Percentiles rank a stretch among this genome's conserved stretches.
Evolutionary conservation across 192 early-diverging fungal species (phyloP).

Genomic region (Spizellomyces punctatus): DNA sequence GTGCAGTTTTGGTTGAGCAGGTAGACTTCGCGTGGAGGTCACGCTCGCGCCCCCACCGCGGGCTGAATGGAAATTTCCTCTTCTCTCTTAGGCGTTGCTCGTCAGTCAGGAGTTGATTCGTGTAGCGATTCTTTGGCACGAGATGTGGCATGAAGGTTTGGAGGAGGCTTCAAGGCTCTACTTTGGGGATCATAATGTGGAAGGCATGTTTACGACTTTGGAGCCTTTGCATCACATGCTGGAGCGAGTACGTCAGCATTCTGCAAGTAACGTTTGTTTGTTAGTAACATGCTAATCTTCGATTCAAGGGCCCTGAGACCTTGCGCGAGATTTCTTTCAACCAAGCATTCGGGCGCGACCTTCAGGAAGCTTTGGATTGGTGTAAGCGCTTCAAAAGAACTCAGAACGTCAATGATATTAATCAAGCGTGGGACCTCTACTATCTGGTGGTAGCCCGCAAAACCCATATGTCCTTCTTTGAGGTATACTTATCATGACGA

Average conservation of each 20-base stretch:
- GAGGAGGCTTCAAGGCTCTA: constrained; percentile 84
- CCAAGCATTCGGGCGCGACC: constrained; percentile 83
- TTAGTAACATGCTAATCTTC: constrained; percentile 13
- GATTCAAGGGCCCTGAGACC: constrained; percentile 77
- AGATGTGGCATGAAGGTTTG: constrained; percentile 96
- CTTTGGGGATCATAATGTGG: constrained; percentile 75
- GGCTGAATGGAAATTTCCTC: no score
- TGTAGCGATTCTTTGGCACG: constrained; percentile 94
- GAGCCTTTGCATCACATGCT: constrained; percentile 86
- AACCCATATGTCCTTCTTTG: neutral
- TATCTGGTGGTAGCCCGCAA: constrained; percentile 65
- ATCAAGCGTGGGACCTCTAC: constrained; percentile 95
- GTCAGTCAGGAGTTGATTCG: constrained; percentile 96
- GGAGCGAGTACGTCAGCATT: constrained; percentile 58
- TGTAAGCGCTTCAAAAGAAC: constrained; percentile 75
- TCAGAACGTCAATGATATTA: constrained; percentile 77
- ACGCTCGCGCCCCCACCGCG: neutral
- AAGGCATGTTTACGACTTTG: constrained; percentile 86
- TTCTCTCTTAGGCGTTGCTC: constrained; percentile 67
- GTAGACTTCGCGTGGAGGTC: constrained; percentile 30
- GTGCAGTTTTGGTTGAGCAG: constrained; percentile 85
- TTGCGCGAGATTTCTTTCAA: constrained; percentile 87
- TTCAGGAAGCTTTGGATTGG: constrained; percentile 85
- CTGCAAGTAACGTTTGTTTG: constrained; percentile 3
- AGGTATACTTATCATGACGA: no score